These are phyloP conservation scores for Xylaria cubensis DNA, from an alignment of 495 filamentous ascomycete genomes.

Conservation along the genomic window DNA sequence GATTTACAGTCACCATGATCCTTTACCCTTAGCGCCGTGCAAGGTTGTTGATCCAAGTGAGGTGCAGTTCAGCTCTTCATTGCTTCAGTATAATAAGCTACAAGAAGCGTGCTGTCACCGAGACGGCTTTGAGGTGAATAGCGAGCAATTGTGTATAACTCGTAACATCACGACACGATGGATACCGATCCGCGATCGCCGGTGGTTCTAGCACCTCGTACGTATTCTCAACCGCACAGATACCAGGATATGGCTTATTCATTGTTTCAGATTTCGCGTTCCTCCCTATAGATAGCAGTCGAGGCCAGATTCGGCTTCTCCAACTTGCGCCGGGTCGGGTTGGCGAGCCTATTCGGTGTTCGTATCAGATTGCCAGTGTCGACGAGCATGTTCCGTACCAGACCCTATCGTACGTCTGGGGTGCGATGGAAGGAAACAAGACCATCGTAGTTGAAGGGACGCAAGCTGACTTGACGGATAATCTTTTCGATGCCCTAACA, in stretches of 20 bases:
- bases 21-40: not conserved
- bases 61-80: not conserved
- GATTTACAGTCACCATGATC: not conserved
- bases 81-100: not conserved
- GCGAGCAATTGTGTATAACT: not conserved
- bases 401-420: slow-evolving; percentile 48
- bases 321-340: slow-evolving; percentile 24
- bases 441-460: slow-evolving; percentile 31
- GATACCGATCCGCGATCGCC: slow-evolving; percentile 22
- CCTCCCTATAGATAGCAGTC: slow-evolving; percentile 22
- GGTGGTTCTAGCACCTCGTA: slow-evolving; percentile 19
- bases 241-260: not conserved
- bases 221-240: not conserved
- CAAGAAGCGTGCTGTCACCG: not conserved
- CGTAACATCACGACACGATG: not conserved
- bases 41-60: not conserved
- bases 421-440: slow-evolving; percentile 19
- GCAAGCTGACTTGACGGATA: slow-evolving; percentile 22
- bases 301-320: slow-evolving; percentile 29
- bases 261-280: slow-evolving; percentile 11
- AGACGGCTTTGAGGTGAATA: no score
- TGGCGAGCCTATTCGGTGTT: slow-evolving; percentile 28
- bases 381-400: slow-evolving; percentile 34
- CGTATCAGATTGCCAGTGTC: slow-evolving; percentile 16
- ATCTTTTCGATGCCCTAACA: slow-evolving; percentile 34